Evolutionary conservation across 192 early-diverging fungal species (phyloP).

Genomic region (Coemansia sp.): DNA sequence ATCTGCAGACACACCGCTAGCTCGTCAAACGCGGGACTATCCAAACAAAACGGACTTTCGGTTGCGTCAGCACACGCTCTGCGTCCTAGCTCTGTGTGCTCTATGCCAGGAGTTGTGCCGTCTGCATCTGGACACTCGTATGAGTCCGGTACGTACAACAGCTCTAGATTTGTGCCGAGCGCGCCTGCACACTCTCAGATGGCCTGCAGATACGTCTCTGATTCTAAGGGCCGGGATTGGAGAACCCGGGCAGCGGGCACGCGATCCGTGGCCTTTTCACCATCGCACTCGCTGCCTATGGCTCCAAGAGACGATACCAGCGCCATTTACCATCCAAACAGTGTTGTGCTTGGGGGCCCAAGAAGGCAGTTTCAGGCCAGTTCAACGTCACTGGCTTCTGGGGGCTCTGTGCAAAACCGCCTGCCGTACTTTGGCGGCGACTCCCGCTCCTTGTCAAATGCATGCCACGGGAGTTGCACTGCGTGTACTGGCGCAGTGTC

Average conservation of each 20-base stretch:
- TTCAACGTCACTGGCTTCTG: neutral
- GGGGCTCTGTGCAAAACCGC: neutral
- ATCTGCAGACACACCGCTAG: slow-evolving; percentile 9
- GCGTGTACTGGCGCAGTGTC: slow-evolving; percentile 6
- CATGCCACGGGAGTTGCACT: slow-evolving; percentile 1
- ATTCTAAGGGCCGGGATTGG: slow-evolving; percentile 26
- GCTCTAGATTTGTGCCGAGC: neutral
- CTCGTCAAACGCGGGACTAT: neutral
- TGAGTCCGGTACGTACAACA: neutral
- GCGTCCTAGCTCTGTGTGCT: slow-evolving; percentile 41
- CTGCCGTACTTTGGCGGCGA: slow-evolving; percentile 5
- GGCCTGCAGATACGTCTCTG: slow-evolving; percentile 18
- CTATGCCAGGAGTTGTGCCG: slow-evolving; percentile 25
- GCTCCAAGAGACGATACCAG: neutral
- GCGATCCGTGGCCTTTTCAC: neutral
- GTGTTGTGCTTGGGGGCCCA: neutral
- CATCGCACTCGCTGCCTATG: neutral
- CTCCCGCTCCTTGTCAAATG: slow-evolving; percentile 7
- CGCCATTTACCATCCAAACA: neutral
- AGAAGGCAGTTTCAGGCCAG: neutral
- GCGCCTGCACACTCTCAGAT: neutral
- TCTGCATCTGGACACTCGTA: slow-evolving; percentile 1
- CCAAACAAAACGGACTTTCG: neutral
- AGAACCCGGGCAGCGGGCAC: neutral
- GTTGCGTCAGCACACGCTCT: slow-evolving; percentile 5